Percentiles rank a stretch among this genome's conserved stretches.
phyloP scores from a whole-genome alignment of 352 stramenopile species.

The Phytophthora tentaculata region DNA sequence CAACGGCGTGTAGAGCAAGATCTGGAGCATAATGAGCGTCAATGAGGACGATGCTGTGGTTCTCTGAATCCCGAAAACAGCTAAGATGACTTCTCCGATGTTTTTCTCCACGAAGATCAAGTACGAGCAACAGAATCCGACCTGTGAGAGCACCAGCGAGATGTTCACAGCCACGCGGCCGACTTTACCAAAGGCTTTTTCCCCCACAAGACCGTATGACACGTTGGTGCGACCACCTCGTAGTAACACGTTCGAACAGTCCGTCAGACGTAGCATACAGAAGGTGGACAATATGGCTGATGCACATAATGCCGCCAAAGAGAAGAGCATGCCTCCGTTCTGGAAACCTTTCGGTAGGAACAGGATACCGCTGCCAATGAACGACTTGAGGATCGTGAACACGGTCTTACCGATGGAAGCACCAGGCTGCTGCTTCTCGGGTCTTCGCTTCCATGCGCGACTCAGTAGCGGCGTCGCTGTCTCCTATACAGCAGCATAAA shows the following conservation, averaged over 20 bases:
- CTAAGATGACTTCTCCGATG: slow-evolving; percentile 63
- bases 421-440: slow-evolving; percentile 33
- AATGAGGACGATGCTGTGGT: slow-evolving; percentile 56
- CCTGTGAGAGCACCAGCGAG: slow-evolving; percentile 72
- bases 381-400: slow-evolving; percentile 79
- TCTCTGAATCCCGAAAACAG: slow-evolving; percentile 49
- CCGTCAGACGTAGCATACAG: slow-evolving; percentile 67
- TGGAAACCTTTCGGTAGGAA: slow-evolving; percentile 75
- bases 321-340: slow-evolving; percentile 75
- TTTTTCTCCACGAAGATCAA: slow-evolving; percentile 81
- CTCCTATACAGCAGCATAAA: slow-evolving; percentile 29
- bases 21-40: slow-evolving; percentile 68
- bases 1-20: slow-evolving; percentile 70
- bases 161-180: slow-evolving; percentile 66
- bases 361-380: slow-evolving; percentile 72
- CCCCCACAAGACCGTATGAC: slow-evolving; percentile 67
- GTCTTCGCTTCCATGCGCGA: slow-evolving; percentile 35
- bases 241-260: slow-evolving; percentile 55
- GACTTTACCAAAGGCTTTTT: slow-evolving; percentile 56
- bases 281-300: slow-evolving; percentile 62
- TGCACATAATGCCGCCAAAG: slow-evolving; percentile 47
- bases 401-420: slow-evolving; percentile 59
- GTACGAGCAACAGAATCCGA: slow-evolving; percentile 80
- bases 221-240: slow-evolving; percentile 33
- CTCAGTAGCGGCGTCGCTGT: slow-evolving; percentile 47